Conservation (phyloP, 345 rosid species). For the Eucalyptus virginea region DNA sequence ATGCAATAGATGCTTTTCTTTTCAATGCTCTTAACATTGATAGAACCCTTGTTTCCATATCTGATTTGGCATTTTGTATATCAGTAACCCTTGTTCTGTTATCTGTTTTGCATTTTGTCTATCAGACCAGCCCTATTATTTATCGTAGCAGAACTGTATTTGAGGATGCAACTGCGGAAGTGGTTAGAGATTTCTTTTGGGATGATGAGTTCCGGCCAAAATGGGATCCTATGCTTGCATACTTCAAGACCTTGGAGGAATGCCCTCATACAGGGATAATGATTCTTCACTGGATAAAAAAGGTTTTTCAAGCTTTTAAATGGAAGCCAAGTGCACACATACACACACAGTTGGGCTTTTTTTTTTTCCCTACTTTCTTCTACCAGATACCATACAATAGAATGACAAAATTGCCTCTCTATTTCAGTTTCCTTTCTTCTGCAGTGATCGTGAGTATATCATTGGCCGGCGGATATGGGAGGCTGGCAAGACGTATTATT, state of each 20-base stretch:
- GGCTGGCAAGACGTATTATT: slow-evolving; percentile 58
- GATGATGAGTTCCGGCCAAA: slow-evolving; percentile 91
- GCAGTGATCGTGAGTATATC: slow-evolving; percentile 91
- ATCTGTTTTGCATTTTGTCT: slow-evolving; percentile 13
- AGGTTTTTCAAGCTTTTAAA: slow-evolving; percentile 24
- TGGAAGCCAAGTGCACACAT: not conserved
- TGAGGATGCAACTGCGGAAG: slow-evolving; percentile 82
- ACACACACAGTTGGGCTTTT: not conserved
- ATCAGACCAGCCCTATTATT: slow-evolving; percentile 59
- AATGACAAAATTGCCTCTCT: not conserved
- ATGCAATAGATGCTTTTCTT: not conserved
- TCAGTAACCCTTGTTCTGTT: not conserved
- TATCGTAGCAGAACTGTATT: slow-evolving; percentile 81
- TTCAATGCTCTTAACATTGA: not conserved
- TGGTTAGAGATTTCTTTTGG: slow-evolving; percentile 98
- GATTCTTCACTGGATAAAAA: slow-evolving; percentile 79
- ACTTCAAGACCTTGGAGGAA: slow-evolving; percentile 65
- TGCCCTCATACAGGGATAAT: slow-evolving; percentile 57
- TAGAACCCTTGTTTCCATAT: not conserved
- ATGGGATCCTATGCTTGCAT: slow-evolving; percentile 93
- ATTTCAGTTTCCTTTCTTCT: slow-evolving; percentile 91
- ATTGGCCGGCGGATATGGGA: slow-evolving; percentile 94
- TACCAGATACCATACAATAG: not conserved
- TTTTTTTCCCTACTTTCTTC: not conserved
- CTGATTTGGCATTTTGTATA: not conserved